Evolutionary conservation across 371 early-diverging fungal genomes (phyloP), one percentile per base, ranked within the genome.

Genomic region (Mucor plumbeus): DNA sequence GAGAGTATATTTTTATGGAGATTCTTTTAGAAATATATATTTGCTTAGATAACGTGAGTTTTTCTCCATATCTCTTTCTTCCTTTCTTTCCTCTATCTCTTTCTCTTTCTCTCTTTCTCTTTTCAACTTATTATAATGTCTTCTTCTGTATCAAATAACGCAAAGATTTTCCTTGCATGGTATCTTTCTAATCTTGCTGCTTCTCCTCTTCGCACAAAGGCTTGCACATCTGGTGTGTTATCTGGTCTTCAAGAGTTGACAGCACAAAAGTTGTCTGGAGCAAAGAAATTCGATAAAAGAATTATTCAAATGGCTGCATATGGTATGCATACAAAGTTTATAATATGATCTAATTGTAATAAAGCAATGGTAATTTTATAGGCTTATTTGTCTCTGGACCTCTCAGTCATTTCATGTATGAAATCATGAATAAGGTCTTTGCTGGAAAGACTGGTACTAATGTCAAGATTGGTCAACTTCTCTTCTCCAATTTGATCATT

Each of bases 241-340:
- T 85, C 90, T 63, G 91, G 88, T 66, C 71, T 90, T 13, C 94
- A 94, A 74, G 95, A 95, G 72, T 76, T 90, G 65, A 81, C 91
- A 44, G 94, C 94, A 36, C 88, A 89, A 63, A 85, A 87, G 66
- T 75, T 88, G 54, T 87, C 92, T 15, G 92, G 91, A 56, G 74
- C 72, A 59, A 84, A 85, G 74, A 64, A 69, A 13, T 71, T 90
- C 57, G 86, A 89, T 80, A 84, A 85, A 67, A 88, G 90, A 44
- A 84, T 93, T 15, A 74, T 90, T 55, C 89, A 92, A 79, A 94
- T 95, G 92, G 86, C 92, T 40, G 85, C 88, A 38, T 94, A 94
- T 72, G 93, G 91, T 88, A 82, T 17, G 21, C 40, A 13, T 21
- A 14, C n/a, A n/a, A 8, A 43, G 5, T 44, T 1, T 26, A 26